Base-by-base conservation (phyloP, 2,329 filamentous ascomycete species). In the Xylaria sp. region DNA sequence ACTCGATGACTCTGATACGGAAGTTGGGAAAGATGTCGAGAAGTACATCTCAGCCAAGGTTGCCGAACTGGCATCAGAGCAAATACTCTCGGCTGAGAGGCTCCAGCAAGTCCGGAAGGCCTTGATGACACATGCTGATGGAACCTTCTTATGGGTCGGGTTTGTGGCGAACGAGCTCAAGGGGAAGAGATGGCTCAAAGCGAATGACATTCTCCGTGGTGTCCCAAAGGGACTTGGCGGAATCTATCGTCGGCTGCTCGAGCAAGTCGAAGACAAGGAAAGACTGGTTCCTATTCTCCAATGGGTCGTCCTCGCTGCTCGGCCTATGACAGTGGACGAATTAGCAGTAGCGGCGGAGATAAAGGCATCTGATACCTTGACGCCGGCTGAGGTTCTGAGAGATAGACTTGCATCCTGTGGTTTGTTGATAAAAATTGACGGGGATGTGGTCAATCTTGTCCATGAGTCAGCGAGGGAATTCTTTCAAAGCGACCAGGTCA, bases 221-320 rank as follows among this genome's bases (percentile, higher is more conserved):
- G 25, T 59, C 2, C 63, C 54, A 1, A 65, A 65, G 20, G 63
- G 63, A 25, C 63, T 66, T 44, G 63, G 37, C 50, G 64, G 64
- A 1, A 6, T 66, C 18, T 66, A 66, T 66, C 64, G 31, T 8
- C 64, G 64, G 56, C 51, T 66, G 18, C 64, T 66, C n/a, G 20
- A 55, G 51, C 56, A 61, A 20, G 28, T 66, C 39, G 64, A 61
- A 7, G 64, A 66, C 50, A 61, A 66, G 20, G 56, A 66, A 55
- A 8, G 5, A 8, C 28, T 66, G 57, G 64, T 62, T 0, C 50
- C 64, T 25, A 62, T 66, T 56, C 64, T 66, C 50, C 64, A 62
- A 62, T 66, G 64, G 58, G 18, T 66, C 39, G 64, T 66, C 20
- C 64, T 66, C 51, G 64, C 64, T 13, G 57, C 64, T 34, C 37